A percentile compares a stretch with the other conserved stretches of the same genome.
phyloP scores from a whole-genome alignment of 805 yeast species.

The Ogataea minuta region DNA sequence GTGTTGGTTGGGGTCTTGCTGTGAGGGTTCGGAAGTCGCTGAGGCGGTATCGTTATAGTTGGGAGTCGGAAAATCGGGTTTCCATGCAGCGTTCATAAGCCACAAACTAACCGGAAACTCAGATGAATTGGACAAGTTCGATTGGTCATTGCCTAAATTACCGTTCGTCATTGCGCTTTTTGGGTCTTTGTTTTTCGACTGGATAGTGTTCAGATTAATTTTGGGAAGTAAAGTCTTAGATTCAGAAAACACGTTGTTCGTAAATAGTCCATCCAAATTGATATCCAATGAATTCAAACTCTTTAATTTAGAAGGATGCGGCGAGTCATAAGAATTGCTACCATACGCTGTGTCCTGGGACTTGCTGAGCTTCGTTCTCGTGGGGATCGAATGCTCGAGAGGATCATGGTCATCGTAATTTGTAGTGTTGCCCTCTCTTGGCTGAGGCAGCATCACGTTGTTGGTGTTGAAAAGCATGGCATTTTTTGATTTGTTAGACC shows the following conservation, averaged over 20 bases:
- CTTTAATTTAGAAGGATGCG: slow-evolving; percentile 10
- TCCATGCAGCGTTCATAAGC: slow-evolving; percentile 22
- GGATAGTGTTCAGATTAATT: slow-evolving; percentile 14
- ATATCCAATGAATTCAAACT: slow-evolving; percentile 18
- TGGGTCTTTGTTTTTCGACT: background rate
- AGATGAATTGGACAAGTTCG: background rate
- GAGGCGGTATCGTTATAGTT: background rate
- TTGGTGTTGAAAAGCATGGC: slow-evolving; percentile 16
- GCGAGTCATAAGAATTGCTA: background rate
- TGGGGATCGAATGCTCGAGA: slow-evolving; percentile 10
- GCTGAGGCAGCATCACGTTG: slow-evolving; percentile 13
- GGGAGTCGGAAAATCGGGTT: slow-evolving; percentile 15
- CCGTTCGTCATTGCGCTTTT: background rate
- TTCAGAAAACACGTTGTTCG: slow-evolving; percentile 27
- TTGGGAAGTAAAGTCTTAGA: slow-evolving; percentile 20
- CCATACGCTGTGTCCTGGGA: slow-evolving; percentile 2
- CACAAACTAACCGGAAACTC: slow-evolving; percentile 21
- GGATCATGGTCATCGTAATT: slow-evolving; percentile 4
- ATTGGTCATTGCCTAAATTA: background rate
- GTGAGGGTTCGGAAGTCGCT: background rate
- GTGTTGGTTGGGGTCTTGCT: background rate
- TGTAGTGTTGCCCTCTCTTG: background rate
- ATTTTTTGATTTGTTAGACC: slow-evolving; percentile 1
- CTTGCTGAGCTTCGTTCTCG: slow-evolving; percentile 12
- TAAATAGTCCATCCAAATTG: slow-evolving; percentile 24